Conservation (phyloP, 1,139 yeast species). For the Candida labiduridarum region DNA sequence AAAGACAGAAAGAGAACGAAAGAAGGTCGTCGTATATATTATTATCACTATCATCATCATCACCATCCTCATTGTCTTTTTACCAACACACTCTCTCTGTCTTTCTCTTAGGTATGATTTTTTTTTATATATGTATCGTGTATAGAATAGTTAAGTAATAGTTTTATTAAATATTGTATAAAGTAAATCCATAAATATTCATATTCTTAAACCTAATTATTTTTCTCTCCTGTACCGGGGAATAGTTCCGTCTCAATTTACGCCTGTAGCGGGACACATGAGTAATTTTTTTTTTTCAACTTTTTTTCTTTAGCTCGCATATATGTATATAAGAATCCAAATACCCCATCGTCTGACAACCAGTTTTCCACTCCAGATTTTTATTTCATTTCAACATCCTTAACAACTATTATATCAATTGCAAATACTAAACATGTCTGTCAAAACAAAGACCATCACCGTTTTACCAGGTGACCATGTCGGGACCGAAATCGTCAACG, state of each 20-base stretch:
- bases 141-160: neutral
- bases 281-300: too few relatives aligned
- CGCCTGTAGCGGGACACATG: too few relatives aligned
- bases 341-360: neutral
- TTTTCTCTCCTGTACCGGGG: neutral
- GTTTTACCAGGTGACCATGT: conserved; percentile 96
- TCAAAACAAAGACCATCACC: conserved; percentile 65
- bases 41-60: neutral
- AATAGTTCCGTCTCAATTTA: neutral
- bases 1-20: too few relatives aligned
- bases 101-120: neutral
- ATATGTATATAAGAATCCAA: neutral
- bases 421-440: conserved; percentile 16
- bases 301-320: too few relatives aligned
- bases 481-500: conserved; percentile 85
- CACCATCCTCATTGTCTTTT: neutral
- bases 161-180: neutral
- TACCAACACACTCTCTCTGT: conserved; percentile 1
- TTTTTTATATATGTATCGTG: neutral
- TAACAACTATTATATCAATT: neutral
- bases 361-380: conserved; percentile 1
- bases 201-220: neutral
- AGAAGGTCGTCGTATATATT: too few relatives aligned
- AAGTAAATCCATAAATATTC: too few relatives aligned
- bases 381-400: neutral